Percentiles rank a stretch among this genome's conserved stretches.
phyloP scores from a whole-genome alignment of 2,329 filamentous ascomycete genomes.

The Alternaria alternata region DNA sequence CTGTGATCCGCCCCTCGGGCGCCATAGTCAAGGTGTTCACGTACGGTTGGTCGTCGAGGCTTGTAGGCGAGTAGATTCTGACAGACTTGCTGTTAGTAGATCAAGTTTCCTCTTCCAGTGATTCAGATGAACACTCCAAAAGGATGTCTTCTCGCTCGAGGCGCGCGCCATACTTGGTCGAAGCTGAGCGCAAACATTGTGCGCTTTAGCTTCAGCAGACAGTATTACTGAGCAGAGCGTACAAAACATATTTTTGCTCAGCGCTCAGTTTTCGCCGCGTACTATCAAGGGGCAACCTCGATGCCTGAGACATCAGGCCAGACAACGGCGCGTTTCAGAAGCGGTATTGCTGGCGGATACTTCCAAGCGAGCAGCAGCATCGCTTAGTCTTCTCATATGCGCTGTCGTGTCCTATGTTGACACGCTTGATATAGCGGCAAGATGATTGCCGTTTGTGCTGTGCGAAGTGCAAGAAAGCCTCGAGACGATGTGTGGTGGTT shows the following conservation, averaged over 20 bases:
- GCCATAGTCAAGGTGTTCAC: background rate
- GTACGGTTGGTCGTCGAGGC: background rate
- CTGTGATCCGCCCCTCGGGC: background rate
- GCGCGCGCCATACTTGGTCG: background rate
- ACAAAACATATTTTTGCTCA: conserved; percentile 1
- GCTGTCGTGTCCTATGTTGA: background rate
- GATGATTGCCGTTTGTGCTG: background rate
- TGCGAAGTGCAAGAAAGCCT: background rate
- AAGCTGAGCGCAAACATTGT: background rate
- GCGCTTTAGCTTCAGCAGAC: background rate
- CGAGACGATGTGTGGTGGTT: background rate
- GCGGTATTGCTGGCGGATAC: background rate
- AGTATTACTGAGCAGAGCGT: background rate
- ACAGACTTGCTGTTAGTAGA: background rate
- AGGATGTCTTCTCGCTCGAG: background rate
- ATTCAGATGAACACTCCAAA: background rate
- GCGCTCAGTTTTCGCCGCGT: background rate
- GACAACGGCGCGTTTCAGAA: conserved; percentile 13
- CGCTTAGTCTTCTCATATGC: background rate
- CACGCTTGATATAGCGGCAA: background rate
- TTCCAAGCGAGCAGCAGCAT: background rate
- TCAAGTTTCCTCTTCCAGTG: background rate
- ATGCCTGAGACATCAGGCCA: conserved; percentile 10
- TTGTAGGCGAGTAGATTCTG: background rate
- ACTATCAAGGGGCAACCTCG: background rate